These are phyloP conservation scores for Spathaspora hagerdaliae DNA, from an alignment of 805 yeast genomes.

Conservation along the genomic window DNA sequence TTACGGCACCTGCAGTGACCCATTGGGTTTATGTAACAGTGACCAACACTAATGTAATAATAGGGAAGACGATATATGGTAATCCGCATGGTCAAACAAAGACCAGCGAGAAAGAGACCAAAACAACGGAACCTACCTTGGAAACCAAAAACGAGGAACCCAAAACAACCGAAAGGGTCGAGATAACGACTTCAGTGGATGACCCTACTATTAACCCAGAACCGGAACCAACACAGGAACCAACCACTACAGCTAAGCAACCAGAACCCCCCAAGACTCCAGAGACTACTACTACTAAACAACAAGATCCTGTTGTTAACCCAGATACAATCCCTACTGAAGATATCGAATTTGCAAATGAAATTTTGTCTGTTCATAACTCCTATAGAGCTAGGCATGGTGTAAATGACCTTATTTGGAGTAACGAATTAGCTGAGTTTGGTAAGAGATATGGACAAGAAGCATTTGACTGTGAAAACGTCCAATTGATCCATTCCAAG, in stretches of 20 bases:
- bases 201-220: not conserved
- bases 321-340: slow-evolving; percentile 8
- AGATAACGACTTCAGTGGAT: not conserved
- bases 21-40: too few relatives aligned
- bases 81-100: too few relatives aligned
- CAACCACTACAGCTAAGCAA: slow-evolving; percentile 7
- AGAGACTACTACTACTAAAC: slow-evolving; percentile 5
- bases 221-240: not conserved
- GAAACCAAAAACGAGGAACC: too few relatives aligned
- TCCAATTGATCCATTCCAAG: slow-evolving; percentile 57
- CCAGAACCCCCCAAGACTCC: slow-evolving; percentile 7
- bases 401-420: slow-evolving; percentile 29
- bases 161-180: too few relatives aligned
- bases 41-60: too few relatives aligned
- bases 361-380: slow-evolving; percentile 34
- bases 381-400: slow-evolving; percentile 33
- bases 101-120: too few relatives aligned
- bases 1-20: too few relatives aligned
- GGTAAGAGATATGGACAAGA: slow-evolving; percentile 49
- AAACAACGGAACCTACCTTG: too few relatives aligned
- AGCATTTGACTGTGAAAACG: slow-evolving; percentile 51
- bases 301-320: slow-evolving; percentile 5
- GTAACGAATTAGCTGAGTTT: slow-evolving; percentile 26
- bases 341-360: slow-evolving; percentile 18
- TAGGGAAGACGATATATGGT: too few relatives aligned